phyloP scores from a whole-genome alignment of 805 yeast species.

The Teunomyces cretensis region DNA sequence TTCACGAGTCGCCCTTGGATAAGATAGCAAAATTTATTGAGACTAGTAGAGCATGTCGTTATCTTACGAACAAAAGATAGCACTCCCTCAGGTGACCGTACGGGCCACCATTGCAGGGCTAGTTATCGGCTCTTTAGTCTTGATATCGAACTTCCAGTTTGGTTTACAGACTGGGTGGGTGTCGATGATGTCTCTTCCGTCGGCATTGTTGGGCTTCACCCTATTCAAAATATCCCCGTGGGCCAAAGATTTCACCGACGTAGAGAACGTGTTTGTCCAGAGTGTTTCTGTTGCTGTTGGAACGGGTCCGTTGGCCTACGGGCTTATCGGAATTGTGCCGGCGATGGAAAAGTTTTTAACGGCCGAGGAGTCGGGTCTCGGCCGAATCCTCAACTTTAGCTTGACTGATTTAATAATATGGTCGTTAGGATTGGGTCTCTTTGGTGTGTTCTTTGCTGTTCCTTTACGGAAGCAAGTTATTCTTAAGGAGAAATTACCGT shows the following conservation, averaged over 20 bases:
- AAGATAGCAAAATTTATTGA: neutral
- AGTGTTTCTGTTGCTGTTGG: slow-evolving; percentile 96
- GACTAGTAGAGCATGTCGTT: neutral
- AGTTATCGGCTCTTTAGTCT: slow-evolving; percentile 79
- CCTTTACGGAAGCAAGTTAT: slow-evolving; percentile 85
- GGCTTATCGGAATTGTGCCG: slow-evolving; percentile 92
- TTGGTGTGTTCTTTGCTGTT: slow-evolving; percentile 94
- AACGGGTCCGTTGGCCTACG: slow-evolving; percentile 94
- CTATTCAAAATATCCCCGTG: slow-evolving; percentile 66
- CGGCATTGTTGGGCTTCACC: slow-evolving; percentile 85
- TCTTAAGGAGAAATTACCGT: slow-evolving; percentile 81
- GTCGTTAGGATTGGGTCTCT: slow-evolving; percentile 85
- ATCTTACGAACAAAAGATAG: slow-evolving; percentile 44
- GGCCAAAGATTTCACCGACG: slow-evolving; percentile 56
- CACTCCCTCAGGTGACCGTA: slow-evolving; percentile 63
- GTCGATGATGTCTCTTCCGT: slow-evolving; percentile 96
- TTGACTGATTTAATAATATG: slow-evolving; percentile 65
- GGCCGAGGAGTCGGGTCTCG: slow-evolving; percentile 71
- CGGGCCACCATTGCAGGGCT: slow-evolving; percentile 77
- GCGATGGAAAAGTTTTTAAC: slow-evolving; percentile 90
- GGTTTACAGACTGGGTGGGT: slow-evolving; percentile 99
- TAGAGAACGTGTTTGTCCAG: slow-evolving; percentile 91
- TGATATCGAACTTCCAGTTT: slow-evolving; percentile 90
- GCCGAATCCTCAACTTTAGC: slow-evolving; percentile 33
- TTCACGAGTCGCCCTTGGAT: neutral